A percentile compares a stretch with the other conserved stretches of the same genome.
These are phyloP conservation scores for Boletellus deceptivus DNA, from an alignment of 1,284 basidiomycete species.

Conservation along the genomic window DNA sequence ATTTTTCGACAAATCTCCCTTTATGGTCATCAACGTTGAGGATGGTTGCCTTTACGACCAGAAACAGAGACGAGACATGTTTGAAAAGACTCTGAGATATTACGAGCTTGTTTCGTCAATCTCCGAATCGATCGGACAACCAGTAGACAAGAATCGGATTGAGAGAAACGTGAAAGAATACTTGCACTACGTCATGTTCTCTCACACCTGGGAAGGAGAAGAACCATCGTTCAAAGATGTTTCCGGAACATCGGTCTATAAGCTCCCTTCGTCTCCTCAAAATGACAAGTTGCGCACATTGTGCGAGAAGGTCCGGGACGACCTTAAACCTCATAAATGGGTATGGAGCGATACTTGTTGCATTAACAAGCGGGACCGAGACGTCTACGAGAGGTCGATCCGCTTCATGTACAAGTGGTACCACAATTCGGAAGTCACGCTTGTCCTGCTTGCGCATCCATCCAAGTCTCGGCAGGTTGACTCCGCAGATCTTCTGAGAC, in stretches of 20 bases:
- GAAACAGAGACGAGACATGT: background rate
- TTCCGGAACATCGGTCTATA: conserved; percentile 3
- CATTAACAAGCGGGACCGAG: conserved; percentile 6
- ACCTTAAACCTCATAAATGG: conserved; percentile 6
- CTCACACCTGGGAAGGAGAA: conserved; percentile 17
- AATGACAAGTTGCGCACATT: conserved; percentile 16
- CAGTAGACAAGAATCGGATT: background rate
- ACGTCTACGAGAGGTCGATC: conserved; percentile 6
- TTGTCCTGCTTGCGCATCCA: conserved; percentile 11
- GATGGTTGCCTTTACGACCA: conserved; percentile 9
- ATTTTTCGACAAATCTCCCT: conserved; percentile 4
- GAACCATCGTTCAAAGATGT: conserved; percentile 15
- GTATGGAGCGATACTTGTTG: conserved; percentile 16
- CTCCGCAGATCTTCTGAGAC: too few relatives aligned
- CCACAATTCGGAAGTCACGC: conserved; percentile 14
- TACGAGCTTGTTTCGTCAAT: conserved; percentile 10
- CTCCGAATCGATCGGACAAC: background rate
- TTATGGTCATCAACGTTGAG: conserved; percentile 10
- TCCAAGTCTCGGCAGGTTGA: background rate
- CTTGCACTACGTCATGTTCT: conserved; percentile 22
- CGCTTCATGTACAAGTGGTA: conserved; percentile 24
- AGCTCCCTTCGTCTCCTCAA: background rate
- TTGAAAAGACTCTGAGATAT: conserved; percentile 3
- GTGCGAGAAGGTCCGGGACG: conserved; percentile 5
- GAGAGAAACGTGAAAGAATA: conserved; percentile 7